Evolutionary conservation across 306 rosid species (phyloP), one percentile per base, ranked within the genome.

Genomic region (Ormosia semicastrata): DNA sequence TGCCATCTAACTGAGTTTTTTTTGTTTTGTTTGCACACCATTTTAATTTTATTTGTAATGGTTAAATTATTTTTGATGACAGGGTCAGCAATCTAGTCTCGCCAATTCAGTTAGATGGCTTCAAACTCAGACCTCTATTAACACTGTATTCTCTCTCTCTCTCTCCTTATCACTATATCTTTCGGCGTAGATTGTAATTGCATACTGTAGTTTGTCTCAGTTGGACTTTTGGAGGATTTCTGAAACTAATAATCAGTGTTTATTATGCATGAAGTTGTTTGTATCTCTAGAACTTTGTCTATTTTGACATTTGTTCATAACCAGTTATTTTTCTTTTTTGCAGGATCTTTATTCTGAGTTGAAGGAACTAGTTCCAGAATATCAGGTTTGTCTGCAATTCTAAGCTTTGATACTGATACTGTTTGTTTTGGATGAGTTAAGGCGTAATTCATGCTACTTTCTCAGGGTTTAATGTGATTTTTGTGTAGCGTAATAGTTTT

Each of bases 291-390:
- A 57, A 33, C 73, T 56, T 33, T 71, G 47, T 80, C 4, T 18
- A 1, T 58, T 34, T 29, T 57, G 47, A 17, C 33, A 46, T 74
- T 71, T 74, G 58, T 71, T 84, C 43, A 79, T 70, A 9, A 10
- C 10, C 3, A 12, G 6, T 36, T 70, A 2, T 81, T 78, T 64
- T 64, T 63, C 40, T 84, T 24, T 72, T 49, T 37, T 87, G 85
- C 88, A 96, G 98, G 99, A 96, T 82, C 97, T 96, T 77, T 87
- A 76, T 57, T 87, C 99, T 67, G 94, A 91, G 82, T 37, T 93
- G 89, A 88, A 86, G 89, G 99, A 96, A 63, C 83, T 93, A 77
- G 84, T 96, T 92, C 99, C 97, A 15, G 94, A 93, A 81, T 85
- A 93, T 78, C 99, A 96, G 99, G 99, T 89, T 75, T 67, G 89